Percentiles rank a stretch among this genome's conserved stretches.
phyloP scores from a whole-genome alignment of 1,284 basidiomycete genomes.

The Ganoderma lingzhi region DNA sequence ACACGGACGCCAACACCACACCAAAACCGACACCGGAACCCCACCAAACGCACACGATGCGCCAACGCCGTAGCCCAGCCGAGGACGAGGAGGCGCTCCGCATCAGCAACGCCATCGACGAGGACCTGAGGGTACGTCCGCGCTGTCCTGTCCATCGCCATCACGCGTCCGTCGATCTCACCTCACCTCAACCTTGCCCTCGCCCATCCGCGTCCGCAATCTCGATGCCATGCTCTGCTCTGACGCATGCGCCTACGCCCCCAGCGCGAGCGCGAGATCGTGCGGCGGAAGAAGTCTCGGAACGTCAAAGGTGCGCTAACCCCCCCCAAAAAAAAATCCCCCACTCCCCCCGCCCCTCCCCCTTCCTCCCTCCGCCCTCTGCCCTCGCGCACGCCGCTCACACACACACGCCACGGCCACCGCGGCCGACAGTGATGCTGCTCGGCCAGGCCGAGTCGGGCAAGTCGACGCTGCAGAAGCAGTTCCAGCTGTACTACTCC shows the following conservation, averaged over 20 bases:
- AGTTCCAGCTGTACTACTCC: conserved; percentile 82
- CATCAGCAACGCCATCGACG: conserved; percentile 73
- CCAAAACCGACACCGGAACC: not conserved
- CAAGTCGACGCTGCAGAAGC: conserved; percentile 77
- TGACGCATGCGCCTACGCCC: not conserved
- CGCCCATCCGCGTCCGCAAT: not conserved
- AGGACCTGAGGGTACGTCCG: conserved; percentile 65
- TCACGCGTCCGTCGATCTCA: conserved; percentile 5
- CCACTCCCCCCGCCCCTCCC: not conserved
- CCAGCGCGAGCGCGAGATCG: conserved; percentile 60
- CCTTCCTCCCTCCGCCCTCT: not conserved
- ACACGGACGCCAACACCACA: conserved; percentile 4
- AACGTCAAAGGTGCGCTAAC: conserved; percentile 75
- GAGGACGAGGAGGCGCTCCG: conserved; percentile 59
- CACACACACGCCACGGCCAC: not conserved
- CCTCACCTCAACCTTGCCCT: not conserved
- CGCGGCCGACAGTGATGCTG: conserved; percentile 38
- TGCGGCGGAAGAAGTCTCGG: conserved; percentile 54
- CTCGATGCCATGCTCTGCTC: not conserved
- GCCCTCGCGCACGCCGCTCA: not conserved
- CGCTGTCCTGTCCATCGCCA: not conserved
- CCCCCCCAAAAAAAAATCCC: not conserved
- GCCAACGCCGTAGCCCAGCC: conserved; percentile 32
- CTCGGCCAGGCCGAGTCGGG: conserved; percentile 86
- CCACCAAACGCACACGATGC: conserved; percentile 29